Base-by-base conservation (phyloP, 2,329 filamentous ascomycete genomes). In the Aspergillus novofumigatus region DNA sequence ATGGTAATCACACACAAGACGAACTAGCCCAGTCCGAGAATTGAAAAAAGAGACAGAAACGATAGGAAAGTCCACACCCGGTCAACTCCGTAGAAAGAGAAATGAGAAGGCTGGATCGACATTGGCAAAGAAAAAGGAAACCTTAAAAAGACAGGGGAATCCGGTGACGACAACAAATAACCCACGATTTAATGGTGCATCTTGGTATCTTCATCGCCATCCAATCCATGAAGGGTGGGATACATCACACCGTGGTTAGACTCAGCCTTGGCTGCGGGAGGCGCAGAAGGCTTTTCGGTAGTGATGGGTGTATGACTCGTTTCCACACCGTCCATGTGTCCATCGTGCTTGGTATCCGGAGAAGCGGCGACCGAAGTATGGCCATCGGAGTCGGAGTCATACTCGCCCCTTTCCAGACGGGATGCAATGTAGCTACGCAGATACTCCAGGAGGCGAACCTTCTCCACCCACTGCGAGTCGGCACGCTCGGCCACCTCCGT, bases 361-460 rank as follows among this genome's bases (percentile, higher is more conserved):
- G 68, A 65, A 20, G 54, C 59, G 8, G 48, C 42, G 4, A 25
- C 29, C 20, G 11, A 8, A 47, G 5, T 11, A 47, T 17, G 44
- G 9, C 2, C 9, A 32, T 62, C 49, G 50, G 65, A 49, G 5
- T 65, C 56, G 9, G 65, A 56, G 8, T 74, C 77, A 56, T 74
- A 85, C 38, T 85, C 81, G 38, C 79, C 80, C 44, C 74, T 72
- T 58, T 83, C 77, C 23, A 87, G 74, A 53, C 81, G 76, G 51
- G 82, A 78, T 55, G 81, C 79, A 62, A 87, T 79, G 69, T 82
- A 83, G 21, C 79, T 78, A 47, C 84, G 78, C 38, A 87, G 77
- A 52, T 79, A 78, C 72, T 87, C 84, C 29, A 87, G 82, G 9
- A 84, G 78, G n/a, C 85, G 82, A 54, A 86, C 83, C 71, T 86